phyloP scores from a whole-genome alignment of 2,329 filamentous ascomycete species.

The Aspergillus felis region DNA sequence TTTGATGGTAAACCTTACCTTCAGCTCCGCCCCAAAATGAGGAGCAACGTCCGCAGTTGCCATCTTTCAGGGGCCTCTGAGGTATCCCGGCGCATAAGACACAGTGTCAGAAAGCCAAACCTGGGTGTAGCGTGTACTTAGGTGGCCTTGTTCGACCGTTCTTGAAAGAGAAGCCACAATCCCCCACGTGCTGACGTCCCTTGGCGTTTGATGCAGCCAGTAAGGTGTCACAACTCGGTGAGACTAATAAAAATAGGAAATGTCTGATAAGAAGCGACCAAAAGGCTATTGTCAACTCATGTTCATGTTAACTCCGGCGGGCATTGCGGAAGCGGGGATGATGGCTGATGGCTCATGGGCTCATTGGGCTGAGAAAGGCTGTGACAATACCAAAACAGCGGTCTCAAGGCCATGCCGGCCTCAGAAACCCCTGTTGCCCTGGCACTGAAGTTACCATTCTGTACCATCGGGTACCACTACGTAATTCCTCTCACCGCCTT shows the following conservation, averaged over 20 bases:
- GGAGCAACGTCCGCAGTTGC: conserved; percentile 77
- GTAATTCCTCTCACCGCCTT: conserved; percentile 12
- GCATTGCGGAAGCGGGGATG: conserved; percentile 23
- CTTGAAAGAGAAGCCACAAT: background rate
- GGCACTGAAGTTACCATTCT: background rate
- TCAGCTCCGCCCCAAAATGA: conserved; percentile 89
- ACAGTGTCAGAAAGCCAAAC: conserved; percentile 3
- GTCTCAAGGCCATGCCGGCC: conserved; percentile 17
- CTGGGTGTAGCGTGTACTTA: background rate
- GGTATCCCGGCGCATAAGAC: conserved; percentile 22
- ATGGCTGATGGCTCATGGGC: conserved; percentile 13
- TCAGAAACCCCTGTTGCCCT: background rate
- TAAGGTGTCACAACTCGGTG: background rate
- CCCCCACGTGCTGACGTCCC: background rate
- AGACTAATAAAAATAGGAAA: background rate
- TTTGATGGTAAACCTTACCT: conserved; percentile 54
- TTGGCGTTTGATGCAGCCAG: background rate
- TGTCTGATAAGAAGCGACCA: background rate
- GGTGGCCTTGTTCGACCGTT: background rate
- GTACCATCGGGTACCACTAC: conserved; percentile 1
- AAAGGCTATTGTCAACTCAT: background rate
- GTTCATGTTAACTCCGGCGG: background rate
- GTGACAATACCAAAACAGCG: conserved; percentile 22
- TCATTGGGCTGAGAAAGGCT: conserved; percentile 12
- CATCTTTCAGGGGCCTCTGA: conserved; percentile 50